Evolutionary conservation across 306 rosid genomes (phyloP).

Genomic region (Senna siamea): DNA sequence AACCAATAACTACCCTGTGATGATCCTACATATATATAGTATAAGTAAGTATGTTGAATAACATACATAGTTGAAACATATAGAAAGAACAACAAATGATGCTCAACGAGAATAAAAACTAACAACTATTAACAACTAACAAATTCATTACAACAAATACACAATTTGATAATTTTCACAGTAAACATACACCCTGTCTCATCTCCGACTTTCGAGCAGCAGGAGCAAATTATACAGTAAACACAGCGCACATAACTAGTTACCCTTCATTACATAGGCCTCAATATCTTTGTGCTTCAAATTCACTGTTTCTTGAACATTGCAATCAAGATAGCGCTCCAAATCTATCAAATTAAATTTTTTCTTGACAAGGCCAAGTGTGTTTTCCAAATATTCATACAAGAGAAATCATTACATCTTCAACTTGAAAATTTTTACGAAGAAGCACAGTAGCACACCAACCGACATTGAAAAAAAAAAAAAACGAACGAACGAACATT

Average conservation of each 20-base stretch:
- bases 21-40: neutral
- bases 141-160: neutral
- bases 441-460: conserved; percentile 2
- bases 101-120: neutral
- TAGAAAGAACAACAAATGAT: neutral
- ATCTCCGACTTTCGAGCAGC: neutral
- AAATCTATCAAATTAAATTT: neutral
- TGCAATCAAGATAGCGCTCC: neutral
- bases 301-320: neutral
- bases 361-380: neutral
- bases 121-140: neutral
- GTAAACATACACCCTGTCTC: neutral
- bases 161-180: neutral
- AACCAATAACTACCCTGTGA: neutral
- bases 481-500: neutral
- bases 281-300: neutral
- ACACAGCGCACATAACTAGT: neutral
- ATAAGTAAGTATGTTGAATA: neutral
- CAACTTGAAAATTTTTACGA: neutral
- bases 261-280: neutral
- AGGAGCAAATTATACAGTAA: neutral
- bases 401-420: neutral
- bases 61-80: neutral
- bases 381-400: neutral
- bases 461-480: neutral